Evolutionary conservation across 768 basidiomycete genomes (phyloP), one percentile per base, ranked within the genome.

Genomic region (Lentinus brumalis): DNA sequence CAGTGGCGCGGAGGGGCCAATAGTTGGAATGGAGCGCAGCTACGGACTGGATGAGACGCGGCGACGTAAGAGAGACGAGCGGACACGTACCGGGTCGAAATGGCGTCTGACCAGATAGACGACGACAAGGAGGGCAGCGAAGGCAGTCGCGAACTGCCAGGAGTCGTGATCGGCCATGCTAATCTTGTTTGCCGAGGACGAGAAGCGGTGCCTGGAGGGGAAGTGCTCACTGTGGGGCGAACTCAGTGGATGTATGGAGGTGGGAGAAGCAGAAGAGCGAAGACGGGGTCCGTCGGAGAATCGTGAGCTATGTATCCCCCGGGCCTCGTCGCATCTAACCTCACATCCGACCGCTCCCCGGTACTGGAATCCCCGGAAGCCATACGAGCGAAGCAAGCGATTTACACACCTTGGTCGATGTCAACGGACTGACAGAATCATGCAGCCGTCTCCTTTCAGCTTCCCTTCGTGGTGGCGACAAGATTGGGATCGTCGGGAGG

Each of bases 1-100:
- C 0, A 69, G 39, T 1, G 70, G 68, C 0, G 63, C 54, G 4
- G 67, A 67, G 0, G 62, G 58, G 1, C 67, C 70, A n/a, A 69
- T 53, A 9, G 67, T 68, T 8, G 68, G 67, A 12, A 69, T 64
- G n/a, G 58, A 32, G 16, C 65, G 60, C 8, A 71, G 53, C 70
- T 71, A 21, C 11, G 26, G 15, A 26, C 21, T 26, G 21, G 21
- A 26, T 26, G 21, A 26, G 21, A 26, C 21, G 21, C 21, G 42
- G 16, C 45, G 16, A 40, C 16, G 14, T 5, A 39, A 6, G 10
- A 18, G 2, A 38, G n/a, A 5, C 5, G 35, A n/a, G 3, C 2
- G 29, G 39, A 5, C 7, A 54, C 63, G 47, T 26, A 61, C 63
- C 4, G 63, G 63, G 35, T 65, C 45, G 26, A 55, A 41, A 11